Evolutionary conservation across 2,329 filamentous ascomycete genomes (phyloP), one percentile per base, ranked within the genome.

Genomic region (Colletotrichum tropicicola): DNA sequence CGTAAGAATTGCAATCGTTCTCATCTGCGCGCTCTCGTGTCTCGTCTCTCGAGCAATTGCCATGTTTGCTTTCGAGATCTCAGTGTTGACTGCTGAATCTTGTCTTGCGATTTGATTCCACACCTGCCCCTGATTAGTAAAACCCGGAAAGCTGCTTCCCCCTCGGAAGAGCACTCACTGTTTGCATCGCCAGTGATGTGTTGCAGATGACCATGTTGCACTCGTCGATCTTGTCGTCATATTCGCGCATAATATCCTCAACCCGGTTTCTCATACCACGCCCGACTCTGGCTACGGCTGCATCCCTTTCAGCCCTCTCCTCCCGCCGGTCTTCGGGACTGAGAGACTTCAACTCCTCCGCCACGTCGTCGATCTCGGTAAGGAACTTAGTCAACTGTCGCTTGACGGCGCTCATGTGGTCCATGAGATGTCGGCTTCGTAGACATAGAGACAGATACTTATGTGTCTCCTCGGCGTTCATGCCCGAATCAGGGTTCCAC

Each of bases 11-110:
- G 73, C 73, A 23, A 75, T 75, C 1, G 70, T 72, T 19, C 68
- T 73, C 73, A 74, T 75, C 55, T 71, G 69, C 6, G 70, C 66
- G 39, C 72, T 71, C 17, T 74, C 72, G 9, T 68, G 62, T 13
- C 67, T 72, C 17, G 71, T 70, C 10, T 70, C 68, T 8, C 67
- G 45, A 10, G 72, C 71, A 3, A 75, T 68, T 4, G 32, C 51
- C 7, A 68, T 68, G n/a, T 70, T 73, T 32, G 66, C 66, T 10
- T 59, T 53, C 7, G 73, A 68, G 9, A 75, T 71, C 2, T 65
- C 48, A 3, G 68, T 68, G 43, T 72, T 75, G 2, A 68, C 68
- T 8, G 67, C 56, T 25, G 72, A 70, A 49, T 74, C 73, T 9
- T 68, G 35, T 12, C 69, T 70, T 4, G 70, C 70, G 8, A 73